A percentile compares a stretch with the other conserved stretches of the same genome.
phyloP scores from a whole-genome alignment of 2,329 filamentous ascomycete genomes.

The Xylaria sp. region DNA sequence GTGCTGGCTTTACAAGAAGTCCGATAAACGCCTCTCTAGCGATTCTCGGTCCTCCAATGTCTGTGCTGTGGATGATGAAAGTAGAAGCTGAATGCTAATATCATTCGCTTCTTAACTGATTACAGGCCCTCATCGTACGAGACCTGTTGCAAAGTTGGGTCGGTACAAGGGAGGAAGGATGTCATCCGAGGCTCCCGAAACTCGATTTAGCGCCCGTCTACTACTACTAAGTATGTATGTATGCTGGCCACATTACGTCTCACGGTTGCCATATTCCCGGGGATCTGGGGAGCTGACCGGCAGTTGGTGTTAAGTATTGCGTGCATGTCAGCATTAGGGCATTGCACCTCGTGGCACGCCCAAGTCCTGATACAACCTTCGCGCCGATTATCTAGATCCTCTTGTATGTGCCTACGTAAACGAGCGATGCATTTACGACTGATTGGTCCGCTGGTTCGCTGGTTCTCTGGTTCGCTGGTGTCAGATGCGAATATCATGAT shows the following conservation, averaged over 20 bases:
- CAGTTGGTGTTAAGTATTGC: slow-evolving; percentile 35
- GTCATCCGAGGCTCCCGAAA: slow-evolving; percentile 28
- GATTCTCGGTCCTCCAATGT: background rate
- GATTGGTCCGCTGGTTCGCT: background rate
- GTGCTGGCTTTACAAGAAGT: background rate
- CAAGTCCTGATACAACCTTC: slow-evolving; percentile 9
- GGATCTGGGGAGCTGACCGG: slow-evolving; percentile 37
- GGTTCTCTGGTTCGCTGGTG: background rate
- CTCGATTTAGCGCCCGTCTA: slow-evolving; percentile 22
- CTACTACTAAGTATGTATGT: too few species aligned
- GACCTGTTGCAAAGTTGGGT: background rate
- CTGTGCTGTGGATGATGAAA: background rate
- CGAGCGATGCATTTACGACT: background rate
- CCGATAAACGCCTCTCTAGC: background rate
- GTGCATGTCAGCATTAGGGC: slow-evolving; percentile 33
- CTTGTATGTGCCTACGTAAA: slow-evolving; percentile 9
- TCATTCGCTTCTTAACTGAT: background rate
- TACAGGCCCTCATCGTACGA: slow-evolving; percentile 1
- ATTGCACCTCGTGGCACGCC: slow-evolving; percentile 25
- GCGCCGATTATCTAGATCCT: slow-evolving; percentile 8
- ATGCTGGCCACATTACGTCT: slow-evolving; percentile 31
- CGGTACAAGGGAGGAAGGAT: background rate
- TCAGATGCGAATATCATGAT: slow-evolving; percentile 7
- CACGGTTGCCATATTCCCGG: slow-evolving; percentile 32
- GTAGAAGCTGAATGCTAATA: background rate